These are phyloP conservation scores for Tilletia caries DNA, from an alignment of 1,284 basidiomycete genomes.

Conservation along the genomic window DNA sequence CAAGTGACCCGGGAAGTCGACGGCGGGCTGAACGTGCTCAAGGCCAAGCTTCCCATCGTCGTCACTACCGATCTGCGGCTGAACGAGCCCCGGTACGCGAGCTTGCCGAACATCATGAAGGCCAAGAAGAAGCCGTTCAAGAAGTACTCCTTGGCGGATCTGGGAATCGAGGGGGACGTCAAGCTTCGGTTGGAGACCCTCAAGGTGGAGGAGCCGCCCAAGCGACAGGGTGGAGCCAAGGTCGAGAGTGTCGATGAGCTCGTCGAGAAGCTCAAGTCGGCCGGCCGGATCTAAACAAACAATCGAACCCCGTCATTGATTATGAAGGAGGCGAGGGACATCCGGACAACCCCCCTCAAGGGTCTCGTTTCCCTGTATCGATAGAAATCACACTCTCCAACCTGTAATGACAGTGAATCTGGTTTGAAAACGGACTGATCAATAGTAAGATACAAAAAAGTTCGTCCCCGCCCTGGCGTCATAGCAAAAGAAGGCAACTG, in stretches of 20 bases:
- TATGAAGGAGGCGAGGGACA: too few species aligned
- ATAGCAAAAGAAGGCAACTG: neutral
- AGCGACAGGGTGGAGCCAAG: constrained; percentile 87
- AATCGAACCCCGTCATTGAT: too few species aligned
- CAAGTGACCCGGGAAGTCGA: constrained; percentile 87
- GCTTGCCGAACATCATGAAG: constrained; percentile 56
- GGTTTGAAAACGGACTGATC: too few species aligned
- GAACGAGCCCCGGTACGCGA: constrained; percentile 52
- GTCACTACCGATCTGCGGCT: constrained; percentile 85
- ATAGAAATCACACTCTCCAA: too few species aligned
- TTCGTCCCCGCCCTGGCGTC: neutral
- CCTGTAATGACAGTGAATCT: too few species aligned
- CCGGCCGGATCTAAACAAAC: constrained; percentile 63
- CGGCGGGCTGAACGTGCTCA: constrained; percentile 82
- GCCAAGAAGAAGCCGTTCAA: constrained; percentile 98
- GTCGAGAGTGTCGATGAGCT: constrained; percentile 85
- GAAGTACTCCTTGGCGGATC: constrained; percentile 74
- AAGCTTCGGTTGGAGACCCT: constrained; percentile 76
- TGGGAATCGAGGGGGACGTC: constrained; percentile 71
- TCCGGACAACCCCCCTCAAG: too few species aligned
- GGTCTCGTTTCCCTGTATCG: too few species aligned
- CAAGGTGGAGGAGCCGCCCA: constrained; percentile 85
- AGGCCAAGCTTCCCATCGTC: constrained; percentile 76
- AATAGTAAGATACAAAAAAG: too few species aligned
- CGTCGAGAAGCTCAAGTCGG: constrained; percentile 83